These are phyloP conservation scores for Aspergillus saccharolyticus DNA, from an alignment of 495 filamentous ascomycete species.

Conservation along the genomic window DNA sequence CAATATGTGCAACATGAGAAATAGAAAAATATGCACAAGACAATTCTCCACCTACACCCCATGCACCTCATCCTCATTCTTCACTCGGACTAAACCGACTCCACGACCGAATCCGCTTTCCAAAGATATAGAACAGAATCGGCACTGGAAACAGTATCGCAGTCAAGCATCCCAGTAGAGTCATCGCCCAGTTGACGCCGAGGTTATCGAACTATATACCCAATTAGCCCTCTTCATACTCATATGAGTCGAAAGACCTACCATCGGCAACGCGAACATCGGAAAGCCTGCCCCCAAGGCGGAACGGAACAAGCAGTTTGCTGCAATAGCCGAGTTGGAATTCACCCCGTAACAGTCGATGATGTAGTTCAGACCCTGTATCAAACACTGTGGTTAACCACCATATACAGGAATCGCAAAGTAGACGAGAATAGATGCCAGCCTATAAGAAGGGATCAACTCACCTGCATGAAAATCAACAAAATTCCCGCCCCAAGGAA, in stretches of 20 bases:
- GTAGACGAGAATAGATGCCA: neutral
- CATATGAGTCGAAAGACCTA: constrained; percentile 19
- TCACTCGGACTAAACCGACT: constrained; percentile 17
- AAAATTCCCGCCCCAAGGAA: constrained; percentile 39
- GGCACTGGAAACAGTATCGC: constrained; percentile 56
- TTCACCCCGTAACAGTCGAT: constrained; percentile 50
- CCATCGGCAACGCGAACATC: constrained; percentile 53
- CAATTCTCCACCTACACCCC: too few relatives aligned
- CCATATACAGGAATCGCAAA: neutral
- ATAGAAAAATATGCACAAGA: too few relatives aligned
- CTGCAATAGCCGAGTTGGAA: constrained; percentile 45
- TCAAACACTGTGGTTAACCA: too few relatives aligned
- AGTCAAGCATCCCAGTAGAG: constrained; percentile 55
- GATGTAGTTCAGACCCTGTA: constrained; percentile 46
- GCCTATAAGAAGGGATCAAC: too few relatives aligned
- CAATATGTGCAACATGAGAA: too few relatives aligned
- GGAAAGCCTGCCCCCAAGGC: constrained; percentile 50
- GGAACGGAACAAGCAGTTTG: constrained; percentile 42
- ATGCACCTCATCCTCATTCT: too few relatives aligned
- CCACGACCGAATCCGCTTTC: constrained; percentile 47
- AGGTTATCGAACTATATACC: constrained; percentile 46
- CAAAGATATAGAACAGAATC: constrained; percentile 58
- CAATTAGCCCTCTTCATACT: neutral
- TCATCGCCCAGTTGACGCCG: constrained; percentile 54
- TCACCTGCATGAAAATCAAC: constrained; percentile 35